Base-by-base conservation (phyloP, 73 alveolate species). In the Urostyla sp. region DNA sequence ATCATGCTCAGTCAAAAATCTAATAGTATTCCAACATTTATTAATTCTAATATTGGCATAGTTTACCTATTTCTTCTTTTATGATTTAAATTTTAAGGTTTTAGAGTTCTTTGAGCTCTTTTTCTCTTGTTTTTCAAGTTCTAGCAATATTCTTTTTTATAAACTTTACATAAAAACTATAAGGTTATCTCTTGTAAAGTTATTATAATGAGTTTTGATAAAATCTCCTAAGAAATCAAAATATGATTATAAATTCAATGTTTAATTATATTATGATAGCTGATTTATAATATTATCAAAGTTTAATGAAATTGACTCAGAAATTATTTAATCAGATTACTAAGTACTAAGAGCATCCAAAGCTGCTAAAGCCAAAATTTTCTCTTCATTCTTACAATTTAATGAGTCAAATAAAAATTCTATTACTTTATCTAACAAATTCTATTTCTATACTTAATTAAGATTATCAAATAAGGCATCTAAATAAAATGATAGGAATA, bases 1-100 rank as follows among this genome's bases (percentile, higher is more conserved):
- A 27, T 81, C 78, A 45, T 72, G 67, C 50, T 88, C 95, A 16
- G 86, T 74, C 35, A 88, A 57, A 24, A 51, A 69, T 73, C 95
- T 81, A 28, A 88, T 46, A 1, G 83, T 55, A 72, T 88, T 73
- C 87, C 87, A 82, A 79, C 95, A 88, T 53, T 86, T 82, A 60
- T 72, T 82, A 23, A 82, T 67, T 32, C 84, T 57, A 7, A 82
- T 60, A 45, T 67, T 46, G 16, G 88, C 86, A 24, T 58, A 15
- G 48, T 54, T 72, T 28, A 59, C 87, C 43, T 53, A n/a, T 4
- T 34, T 31, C 35, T 59, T 59, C 26, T 49, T 53, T 37, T 50
- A 37, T 24, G 67, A 27, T 30, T 69, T 44, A 5, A 31, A 1
- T 32, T 11, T 49, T 49, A 44, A 34, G n/a, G 67, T 49, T 48